phyloP scores from a whole-genome alignment of 164 flowering plant genomes.

The Buxus sempervirens region DNA sequence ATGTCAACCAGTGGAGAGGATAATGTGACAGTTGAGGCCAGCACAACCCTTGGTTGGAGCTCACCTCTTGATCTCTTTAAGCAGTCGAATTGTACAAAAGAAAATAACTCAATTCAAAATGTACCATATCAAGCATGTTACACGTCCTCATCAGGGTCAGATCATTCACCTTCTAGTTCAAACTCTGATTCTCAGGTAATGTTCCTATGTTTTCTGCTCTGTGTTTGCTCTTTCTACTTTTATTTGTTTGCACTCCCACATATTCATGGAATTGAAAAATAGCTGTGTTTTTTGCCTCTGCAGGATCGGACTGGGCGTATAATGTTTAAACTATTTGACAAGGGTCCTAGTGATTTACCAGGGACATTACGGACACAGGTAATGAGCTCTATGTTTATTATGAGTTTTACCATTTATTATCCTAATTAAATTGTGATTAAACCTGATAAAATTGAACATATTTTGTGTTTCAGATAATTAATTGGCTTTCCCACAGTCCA shows the following conservation, averaged over 20 bases:
- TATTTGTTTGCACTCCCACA: neutral
- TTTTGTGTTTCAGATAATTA: slow-evolving; percentile 43
- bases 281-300: neutral
- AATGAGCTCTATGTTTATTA: neutral
- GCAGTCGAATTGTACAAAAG: slow-evolving; percentile 35
- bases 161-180: slow-evolving; percentile 81
- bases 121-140: slow-evolving; percentile 59
- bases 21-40: slow-evolving; percentile 32
- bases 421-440: too few relatives aligned
- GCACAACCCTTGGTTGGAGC: slow-evolving; percentile 34
- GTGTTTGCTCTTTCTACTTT: neutral
- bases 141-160: slow-evolving; percentile 77
- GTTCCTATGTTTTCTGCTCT: neutral
- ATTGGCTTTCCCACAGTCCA: slow-evolving; percentile 70
- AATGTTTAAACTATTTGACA: slow-evolving; percentile 55
- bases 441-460: neutral
- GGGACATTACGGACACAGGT: slow-evolving; percentile 50
- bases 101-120: slow-evolving; percentile 38
- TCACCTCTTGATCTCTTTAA: slow-evolving; percentile 61
- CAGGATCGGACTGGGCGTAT: slow-evolving; percentile 63
- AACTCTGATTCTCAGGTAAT: slow-evolving; percentile 76
- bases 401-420: neutral
- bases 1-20: slow-evolving; percentile 33
- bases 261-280: neutral
- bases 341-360: slow-evolving; percentile 63